Evolutionary conservation across 1,284 basidiomycete genomes (phyloP), one percentile per base, ranked within the genome.

Genomic region (Uromyces viciae-fabae): DNA sequence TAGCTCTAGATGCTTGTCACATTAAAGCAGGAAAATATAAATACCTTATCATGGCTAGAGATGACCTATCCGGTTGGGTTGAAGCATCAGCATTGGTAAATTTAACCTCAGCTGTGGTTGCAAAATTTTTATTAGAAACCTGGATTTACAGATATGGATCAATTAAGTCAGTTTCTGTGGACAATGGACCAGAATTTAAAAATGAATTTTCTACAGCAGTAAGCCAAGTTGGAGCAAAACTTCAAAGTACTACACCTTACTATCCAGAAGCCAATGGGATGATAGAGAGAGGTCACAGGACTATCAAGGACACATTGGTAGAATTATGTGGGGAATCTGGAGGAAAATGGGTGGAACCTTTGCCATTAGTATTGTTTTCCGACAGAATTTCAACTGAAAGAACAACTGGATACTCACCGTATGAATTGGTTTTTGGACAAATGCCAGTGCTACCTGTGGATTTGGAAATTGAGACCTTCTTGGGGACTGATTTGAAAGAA

Each of bases 41-140:
- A 22, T 76, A 66, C 22, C 28, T 76, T 25, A 36, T 76, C 33
- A 31, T 77, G 15, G 75, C 75, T 1, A 42, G 62, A 25, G 56
- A 66, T 52, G 43, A 62, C 14, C 46, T 76, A 5, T 76, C 75
- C 5, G 75, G 75, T 49, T 76, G 42, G 75, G n/a, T 66, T 43
- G 75, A 76, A 68, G 75, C 60, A 8, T 40, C 22, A 14, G 19
- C 25, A 8, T 43, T 68, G 11, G 52, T 28, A 2, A 54, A 72
- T 14, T 17, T 72, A 4, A 52, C 17, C 3, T 22, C 52, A 40
- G 52, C 17, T 4, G 52, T 31, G 9, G 19, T 72, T 8, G 31
- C 69, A 19, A 31, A 72, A 11, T 72, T 19, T 38, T 72, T 69
- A 33, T 22, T 8, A 5, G 7, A 31, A 9, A 25, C 38, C 11